These are phyloP conservation scores for Neonectria sp. DNA, from an alignment of 2,329 filamentous ascomycete genomes.

Conservation along the genomic window DNA sequence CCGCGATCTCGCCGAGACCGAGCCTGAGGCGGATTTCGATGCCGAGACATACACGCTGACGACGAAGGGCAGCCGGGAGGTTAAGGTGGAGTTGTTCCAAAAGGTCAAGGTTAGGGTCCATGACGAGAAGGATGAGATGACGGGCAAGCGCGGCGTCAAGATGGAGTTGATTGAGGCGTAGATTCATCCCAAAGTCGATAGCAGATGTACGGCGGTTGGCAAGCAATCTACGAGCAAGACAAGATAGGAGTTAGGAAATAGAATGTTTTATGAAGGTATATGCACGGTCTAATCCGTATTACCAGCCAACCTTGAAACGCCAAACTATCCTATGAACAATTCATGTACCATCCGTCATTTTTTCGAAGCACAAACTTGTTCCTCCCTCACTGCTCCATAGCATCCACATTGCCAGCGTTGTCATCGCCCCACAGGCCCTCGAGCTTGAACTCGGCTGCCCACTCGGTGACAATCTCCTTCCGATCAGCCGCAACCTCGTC, in stretches of 20 bases:
- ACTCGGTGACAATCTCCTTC: slow-evolving; percentile 91
- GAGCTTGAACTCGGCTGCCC: slow-evolving; percentile 95
- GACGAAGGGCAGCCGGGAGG: slow-evolving; percentile 67
- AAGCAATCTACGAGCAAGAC: slow-evolving; percentile 32
- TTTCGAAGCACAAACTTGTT: slow-evolving; percentile 32
- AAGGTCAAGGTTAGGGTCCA: slow-evolving; percentile 91
- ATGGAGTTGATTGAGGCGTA: slow-evolving; percentile 72
- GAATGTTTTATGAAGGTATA: slow-evolving; percentile 47
- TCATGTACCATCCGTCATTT: slow-evolving; percentile 48
- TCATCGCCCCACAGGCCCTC: slow-evolving; percentile 90
- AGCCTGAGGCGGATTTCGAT: slow-evolving; percentile 87
- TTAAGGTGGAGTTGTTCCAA: slow-evolving; percentile 87
- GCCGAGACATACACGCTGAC: slow-evolving; percentile 86
- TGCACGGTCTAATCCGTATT: slow-evolving; percentile 48
- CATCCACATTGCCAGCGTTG: slow-evolving; percentile 55
- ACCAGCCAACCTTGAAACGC: slow-evolving; percentile 53
- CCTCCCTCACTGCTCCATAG: slow-evolving; percentile 66
- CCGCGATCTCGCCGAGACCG: slow-evolving; percentile 83
- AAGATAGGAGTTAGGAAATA: slow-evolving; percentile 42
- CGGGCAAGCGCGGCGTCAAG: slow-evolving; percentile 94
- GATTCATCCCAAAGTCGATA: slow-evolving; percentile 1
- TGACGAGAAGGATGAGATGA: slow-evolving; percentile 93
- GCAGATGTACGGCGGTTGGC: slow-evolving; percentile 26
- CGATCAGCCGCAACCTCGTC: slow-evolving; percentile 73
- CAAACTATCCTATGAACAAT: slow-evolving; percentile 50